Conservation (phyloP, 208 protist genomes). For the Trypanosoma conorhini region DNA sequence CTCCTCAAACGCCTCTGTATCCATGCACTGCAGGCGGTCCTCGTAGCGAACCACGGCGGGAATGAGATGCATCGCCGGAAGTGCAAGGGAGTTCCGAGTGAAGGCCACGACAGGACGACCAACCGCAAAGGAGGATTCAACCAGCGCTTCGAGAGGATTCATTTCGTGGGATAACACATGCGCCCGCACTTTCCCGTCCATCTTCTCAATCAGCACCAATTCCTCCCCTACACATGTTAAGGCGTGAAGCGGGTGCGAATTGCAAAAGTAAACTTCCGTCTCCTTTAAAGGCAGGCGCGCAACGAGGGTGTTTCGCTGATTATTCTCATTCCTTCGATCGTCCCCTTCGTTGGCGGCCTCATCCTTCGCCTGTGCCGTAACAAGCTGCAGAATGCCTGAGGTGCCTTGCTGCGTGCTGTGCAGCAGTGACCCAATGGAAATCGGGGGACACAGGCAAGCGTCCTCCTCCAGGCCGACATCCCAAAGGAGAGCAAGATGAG, state of each 20-base stretch:
- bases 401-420: constrained; percentile 23
- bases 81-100: constrained; percentile 7
- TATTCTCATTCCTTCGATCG: background rate
- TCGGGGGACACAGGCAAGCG: constrained; percentile 42
- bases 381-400: constrained; percentile 25
- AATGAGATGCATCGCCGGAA: constrained; percentile 25
- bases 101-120: constrained; percentile 4
- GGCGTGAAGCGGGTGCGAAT: constrained; percentile 21
- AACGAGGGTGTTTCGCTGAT: background rate
- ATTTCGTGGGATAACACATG: constrained; percentile 28
- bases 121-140: constrained; percentile 31
- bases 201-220: constrained; percentile 24
- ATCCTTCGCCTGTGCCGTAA: constrained; percentile 4
- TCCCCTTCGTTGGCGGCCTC: background rate
- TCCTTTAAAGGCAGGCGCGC: background rate
- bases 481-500: constrained; percentile 51
- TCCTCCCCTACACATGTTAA: constrained; percentile 22
- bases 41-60: constrained; percentile 15
- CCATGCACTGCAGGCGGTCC: background rate
- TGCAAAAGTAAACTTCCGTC: constrained; percentile 27
- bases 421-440: constrained; percentile 56
- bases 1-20: constrained; percentile 30
- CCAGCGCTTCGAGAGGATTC: constrained; percentile 17
- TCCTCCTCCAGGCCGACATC: constrained; percentile 62
- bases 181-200: constrained; percentile 15